Evolutionary conservation across 495 filamentous ascomycete species (phyloP).

Genomic region (Geoglossum glabrum): DNA sequence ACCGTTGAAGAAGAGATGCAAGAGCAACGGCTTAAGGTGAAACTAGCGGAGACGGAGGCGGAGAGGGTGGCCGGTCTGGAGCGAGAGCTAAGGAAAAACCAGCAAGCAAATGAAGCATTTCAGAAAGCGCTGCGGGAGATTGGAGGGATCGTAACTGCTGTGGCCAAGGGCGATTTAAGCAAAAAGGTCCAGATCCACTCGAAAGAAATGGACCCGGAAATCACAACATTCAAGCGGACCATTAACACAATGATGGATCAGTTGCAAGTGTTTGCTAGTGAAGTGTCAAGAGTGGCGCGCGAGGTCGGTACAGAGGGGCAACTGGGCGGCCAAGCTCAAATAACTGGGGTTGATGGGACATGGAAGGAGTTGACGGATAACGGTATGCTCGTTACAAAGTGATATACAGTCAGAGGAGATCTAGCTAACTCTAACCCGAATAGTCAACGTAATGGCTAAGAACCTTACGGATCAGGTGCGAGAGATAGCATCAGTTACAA

Average conservation of each 20-base stretch:
- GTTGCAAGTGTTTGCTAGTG: constrained; percentile 87
- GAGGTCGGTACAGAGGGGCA: constrained; percentile 96
- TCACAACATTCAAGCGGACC: constrained; percentile 95
- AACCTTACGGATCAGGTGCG: constrained; percentile 73
- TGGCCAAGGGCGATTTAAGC: constrained; percentile 87
- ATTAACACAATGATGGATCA: constrained; percentile 99
- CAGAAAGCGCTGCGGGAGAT: constrained; percentile 94
- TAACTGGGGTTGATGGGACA: constrained; percentile 86
- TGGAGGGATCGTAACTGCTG: constrained; percentile 87
- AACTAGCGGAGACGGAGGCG: constrained; percentile 36
- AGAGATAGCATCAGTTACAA: constrained; percentile 93
- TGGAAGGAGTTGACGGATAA: constrained; percentile 98
- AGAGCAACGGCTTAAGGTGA: constrained; percentile 40
- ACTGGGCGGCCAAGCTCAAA: constrained; percentile 89
- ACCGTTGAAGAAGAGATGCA: constrained; percentile 45
- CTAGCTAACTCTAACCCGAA: not conserved
- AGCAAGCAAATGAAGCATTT: constrained; percentile 96
- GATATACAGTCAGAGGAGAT: not conserved
- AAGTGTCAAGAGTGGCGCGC: constrained; percentile 88
- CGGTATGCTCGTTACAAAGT: constrained; percentile 28
- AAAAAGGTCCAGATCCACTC: constrained; percentile 96
- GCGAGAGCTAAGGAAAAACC: constrained; percentile 83
- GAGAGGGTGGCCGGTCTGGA: constrained; percentile 54
- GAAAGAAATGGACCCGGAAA: constrained; percentile 96
- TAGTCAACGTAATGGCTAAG: constrained; percentile 95